Conservation (phyloP, 192 early-diverging fungal species). For the Entomortierella lignicola region DNA sequence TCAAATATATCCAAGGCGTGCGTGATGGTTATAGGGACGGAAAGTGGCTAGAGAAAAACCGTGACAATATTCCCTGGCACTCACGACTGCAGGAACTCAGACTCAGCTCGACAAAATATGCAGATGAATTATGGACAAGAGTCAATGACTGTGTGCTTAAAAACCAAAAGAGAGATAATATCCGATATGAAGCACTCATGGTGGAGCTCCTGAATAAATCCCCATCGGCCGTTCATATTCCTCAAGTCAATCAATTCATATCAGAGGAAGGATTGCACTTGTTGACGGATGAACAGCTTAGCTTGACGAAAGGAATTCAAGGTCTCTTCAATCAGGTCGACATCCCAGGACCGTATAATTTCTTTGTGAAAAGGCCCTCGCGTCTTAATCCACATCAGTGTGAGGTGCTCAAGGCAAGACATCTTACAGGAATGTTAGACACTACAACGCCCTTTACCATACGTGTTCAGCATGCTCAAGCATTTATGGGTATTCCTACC, state of each 20-base stretch:
- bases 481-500: slow-evolving; percentile 31
- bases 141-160: slow-evolving; percentile 10
- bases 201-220: slow-evolving; percentile 20
- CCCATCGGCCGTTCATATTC: slow-evolving; percentile 18
- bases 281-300: slow-evolving; percentile 20
- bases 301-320: slow-evolving; percentile 15
- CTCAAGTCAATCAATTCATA: slow-evolving; percentile 9
- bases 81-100: slow-evolving; percentile 19
- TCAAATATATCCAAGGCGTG: slow-evolving; percentile 3
- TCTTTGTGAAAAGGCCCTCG: slow-evolving; percentile 20
- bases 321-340: slow-evolving; percentile 42
- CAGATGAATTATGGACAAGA: neutral
- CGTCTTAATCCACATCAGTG: slow-evolving; percentile 32
- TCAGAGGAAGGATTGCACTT: slow-evolving; percentile 11
- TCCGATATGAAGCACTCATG: slow-evolving; percentile 12
- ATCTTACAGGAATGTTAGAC: slow-evolving; percentile 36
- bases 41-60: slow-evolving; percentile 18
- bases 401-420: slow-evolving; percentile 28
- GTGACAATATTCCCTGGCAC: slow-evolving; percentile 12
- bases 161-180: slow-evolving; percentile 21
- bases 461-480: slow-evolving; percentile 38
- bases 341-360: slow-evolving; percentile 1
- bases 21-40: neutral
- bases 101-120: slow-evolving; percentile 12
- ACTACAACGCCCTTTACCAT: slow-evolving; percentile 15